Percentiles rank a stretch among this genome's conserved stretches.
These are phyloP conservation scores for Sistotremastrum suecicum DNA, from an alignment of 768 basidiomycete genomes.

Conservation along the genomic window DNA sequence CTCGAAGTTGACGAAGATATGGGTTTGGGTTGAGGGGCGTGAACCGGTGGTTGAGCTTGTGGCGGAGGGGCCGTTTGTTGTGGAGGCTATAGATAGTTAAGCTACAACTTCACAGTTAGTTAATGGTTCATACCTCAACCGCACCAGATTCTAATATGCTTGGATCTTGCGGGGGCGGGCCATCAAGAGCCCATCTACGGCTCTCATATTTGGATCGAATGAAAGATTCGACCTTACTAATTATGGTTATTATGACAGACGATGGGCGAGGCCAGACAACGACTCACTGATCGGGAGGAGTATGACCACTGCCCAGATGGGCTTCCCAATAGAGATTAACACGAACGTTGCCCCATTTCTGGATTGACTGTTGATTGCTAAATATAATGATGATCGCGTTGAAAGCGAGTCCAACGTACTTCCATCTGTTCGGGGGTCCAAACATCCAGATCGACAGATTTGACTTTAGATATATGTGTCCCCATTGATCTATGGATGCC, in stretches of 20 bases:
- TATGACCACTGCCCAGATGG: slow-evolving; percentile 80
- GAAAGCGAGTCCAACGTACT: slow-evolving; percentile 26
- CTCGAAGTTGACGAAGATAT: no score
- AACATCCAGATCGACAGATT: slow-evolving; percentile 91
- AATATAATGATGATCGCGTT: neutral
- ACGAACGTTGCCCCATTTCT: slow-evolving; percentile 87
- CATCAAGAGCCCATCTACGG: slow-evolving; percentile 86
- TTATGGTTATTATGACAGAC: neutral
- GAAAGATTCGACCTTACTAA: slow-evolving; percentile 94
- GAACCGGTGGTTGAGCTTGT: slow-evolving; percentile 15
- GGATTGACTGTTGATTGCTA: slow-evolving; percentile 40
- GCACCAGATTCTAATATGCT: slow-evolving; percentile 47
- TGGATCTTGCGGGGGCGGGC: slow-evolving; percentile 71
- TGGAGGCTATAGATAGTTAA: slow-evolving; percentile 8
- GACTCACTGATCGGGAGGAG: slow-evolving; percentile 89
- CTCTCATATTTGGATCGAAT: slow-evolving; percentile 96
- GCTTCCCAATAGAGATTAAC: slow-evolving; percentile 98
- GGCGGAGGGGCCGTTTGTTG: slow-evolving; percentile 14
- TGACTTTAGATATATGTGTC: slow-evolving; percentile 94
- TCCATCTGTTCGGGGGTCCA: slow-evolving; percentile 99
- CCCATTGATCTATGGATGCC: slow-evolving; percentile 97
- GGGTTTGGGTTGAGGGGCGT: slow-evolving; percentile 9
- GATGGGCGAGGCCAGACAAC: neutral
- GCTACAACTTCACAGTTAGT: slow-evolving; percentile 6
- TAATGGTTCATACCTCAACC: slow-evolving; percentile 9